Percentiles rank a stretch among this genome's conserved stretches.
Conservation (phyloP, 768 basidiomycete genomes). For the Rhodotorula babjevae region DNA sequence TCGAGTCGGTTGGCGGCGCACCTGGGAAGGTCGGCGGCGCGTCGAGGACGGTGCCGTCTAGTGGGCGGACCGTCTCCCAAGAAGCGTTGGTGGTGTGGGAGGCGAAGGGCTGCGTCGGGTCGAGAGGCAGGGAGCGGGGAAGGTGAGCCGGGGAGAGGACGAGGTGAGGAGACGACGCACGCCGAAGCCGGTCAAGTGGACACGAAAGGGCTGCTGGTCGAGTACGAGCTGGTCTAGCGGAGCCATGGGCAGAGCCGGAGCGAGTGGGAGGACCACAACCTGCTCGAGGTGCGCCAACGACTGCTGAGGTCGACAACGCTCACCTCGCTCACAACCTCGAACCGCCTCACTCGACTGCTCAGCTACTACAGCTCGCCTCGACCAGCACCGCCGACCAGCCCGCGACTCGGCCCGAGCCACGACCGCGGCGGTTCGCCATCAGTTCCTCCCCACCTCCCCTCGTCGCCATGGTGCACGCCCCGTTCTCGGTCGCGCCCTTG, state of each 20-base stretch:
- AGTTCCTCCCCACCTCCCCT: neutral
- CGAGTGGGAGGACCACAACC: neutral
- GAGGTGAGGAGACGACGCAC: neutral
- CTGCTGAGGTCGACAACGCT: neutral
- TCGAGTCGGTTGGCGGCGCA: no score
- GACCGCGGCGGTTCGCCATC: neutral
- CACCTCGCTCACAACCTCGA: neutral
- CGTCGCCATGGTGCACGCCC: slow-evolving; percentile 9
- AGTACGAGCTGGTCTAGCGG: neutral
- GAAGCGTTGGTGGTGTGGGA: neutral
- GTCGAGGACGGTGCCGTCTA: neutral
- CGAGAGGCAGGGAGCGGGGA: no score
- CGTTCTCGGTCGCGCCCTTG: slow-evolving; percentile 25
- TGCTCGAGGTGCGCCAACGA: neutral
- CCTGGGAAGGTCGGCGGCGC: neutral
- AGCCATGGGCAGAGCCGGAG: neutral
- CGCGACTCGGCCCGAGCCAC: no score
- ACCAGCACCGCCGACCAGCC: no score
- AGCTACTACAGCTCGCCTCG: no score
- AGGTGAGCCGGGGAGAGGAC: no score
- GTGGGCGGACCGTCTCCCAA: neutral
- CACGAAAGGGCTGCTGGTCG: neutral
- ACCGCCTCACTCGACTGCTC: no score
- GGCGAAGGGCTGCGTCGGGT: neutral
- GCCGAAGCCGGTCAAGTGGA: slow-evolving; percentile 11